phyloP scores from a whole-genome alignment of 2,329 filamentous ascomycete species.

The Aspergillus thermomutatus region DNA sequence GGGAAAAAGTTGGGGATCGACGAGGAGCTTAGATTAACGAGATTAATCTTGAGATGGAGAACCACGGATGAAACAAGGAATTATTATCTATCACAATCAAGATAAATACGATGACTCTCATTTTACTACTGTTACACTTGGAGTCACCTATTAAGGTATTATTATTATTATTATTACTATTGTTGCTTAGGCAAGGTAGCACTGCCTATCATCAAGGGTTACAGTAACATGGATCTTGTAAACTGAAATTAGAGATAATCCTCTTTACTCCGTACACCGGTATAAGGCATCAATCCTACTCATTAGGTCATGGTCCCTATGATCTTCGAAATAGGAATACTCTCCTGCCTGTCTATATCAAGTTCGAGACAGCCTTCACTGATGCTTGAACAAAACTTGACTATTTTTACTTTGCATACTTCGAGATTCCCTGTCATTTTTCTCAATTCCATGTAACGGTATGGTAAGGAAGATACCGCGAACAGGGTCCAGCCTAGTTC shows the following conservation, averaged over 20 bases:
- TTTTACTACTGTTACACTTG: too few relatives aligned
- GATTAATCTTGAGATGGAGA: neutral
- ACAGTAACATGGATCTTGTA: neutral
- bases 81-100: neutral
- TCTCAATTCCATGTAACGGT: neutral
- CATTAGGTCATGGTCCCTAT: too few relatives aligned
- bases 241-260: neutral
- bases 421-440: neutral
- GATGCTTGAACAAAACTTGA: too few relatives aligned
- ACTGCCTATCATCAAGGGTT: neutral
- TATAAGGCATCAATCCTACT: neutral
- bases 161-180: too few relatives aligned
- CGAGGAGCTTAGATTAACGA: slow-evolving; percentile 12
- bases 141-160: too few relatives aligned
- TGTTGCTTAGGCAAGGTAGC: neutral
- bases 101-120: neutral
- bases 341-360: neutral
- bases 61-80: slow-evolving; percentile 4
- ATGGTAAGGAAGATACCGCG: neutral
- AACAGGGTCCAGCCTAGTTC: neutral
- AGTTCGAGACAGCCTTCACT: neutral
- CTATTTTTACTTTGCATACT: neutral
- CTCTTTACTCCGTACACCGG: neutral
- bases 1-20: slow-evolving; percentile 4
- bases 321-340: neutral